Evolutionary conservation across 2,329 filamentous ascomycete genomes (phyloP).

Genomic region (Metarhizium album): DNA sequence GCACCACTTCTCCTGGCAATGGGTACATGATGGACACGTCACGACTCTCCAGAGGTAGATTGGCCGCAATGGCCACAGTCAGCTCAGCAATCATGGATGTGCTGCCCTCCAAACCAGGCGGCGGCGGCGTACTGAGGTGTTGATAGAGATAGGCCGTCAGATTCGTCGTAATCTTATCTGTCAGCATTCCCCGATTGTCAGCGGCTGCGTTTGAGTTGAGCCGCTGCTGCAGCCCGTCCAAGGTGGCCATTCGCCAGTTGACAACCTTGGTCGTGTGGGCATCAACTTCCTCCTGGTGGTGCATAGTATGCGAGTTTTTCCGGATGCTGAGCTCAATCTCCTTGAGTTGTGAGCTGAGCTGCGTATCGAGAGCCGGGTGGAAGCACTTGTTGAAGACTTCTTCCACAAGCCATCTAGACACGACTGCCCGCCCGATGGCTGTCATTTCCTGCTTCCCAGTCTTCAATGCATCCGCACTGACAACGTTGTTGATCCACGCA

Average conservation of each 20-base stretch:
- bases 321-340: slow-evolving; percentile 81
- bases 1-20: slow-evolving; percentile 60
- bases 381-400: slow-evolving; percentile 89
- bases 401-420: slow-evolving; percentile 82
- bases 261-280: slow-evolving; percentile 79
- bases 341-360: slow-evolving; percentile 70
- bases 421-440: slow-evolving; percentile 78
- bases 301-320: slow-evolving; percentile 59
- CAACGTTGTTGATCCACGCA: slow-evolving; percentile 64
- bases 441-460: slow-evolving; percentile 98
- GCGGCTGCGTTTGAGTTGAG: slow-evolving; percentile 55
- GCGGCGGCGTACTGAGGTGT: slow-evolving; percentile 65
- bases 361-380: slow-evolving; percentile 73
- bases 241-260: slow-evolving; percentile 84
- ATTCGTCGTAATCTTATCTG: slow-evolving; percentile 56
- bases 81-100: slow-evolving; percentile 90
- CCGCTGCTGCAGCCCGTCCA: slow-evolving; percentile 73
- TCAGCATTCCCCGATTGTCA: slow-evolving; percentile 58
- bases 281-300: slow-evolving; percentile 78
- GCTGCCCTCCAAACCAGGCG: slow-evolving; percentile 73
- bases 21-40: slow-evolving; percentile 86
- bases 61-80: slow-evolving; percentile 72
- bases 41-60: slow-evolving; percentile 80
- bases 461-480: slow-evolving; percentile 75
- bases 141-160: slow-evolving; percentile 61